Percentiles rank a stretch among this genome's conserved stretches.
Evolutionary conservation across 805 yeast species (phyloP).

Genomic region (Schwanniomyces polymorphus): DNA sequence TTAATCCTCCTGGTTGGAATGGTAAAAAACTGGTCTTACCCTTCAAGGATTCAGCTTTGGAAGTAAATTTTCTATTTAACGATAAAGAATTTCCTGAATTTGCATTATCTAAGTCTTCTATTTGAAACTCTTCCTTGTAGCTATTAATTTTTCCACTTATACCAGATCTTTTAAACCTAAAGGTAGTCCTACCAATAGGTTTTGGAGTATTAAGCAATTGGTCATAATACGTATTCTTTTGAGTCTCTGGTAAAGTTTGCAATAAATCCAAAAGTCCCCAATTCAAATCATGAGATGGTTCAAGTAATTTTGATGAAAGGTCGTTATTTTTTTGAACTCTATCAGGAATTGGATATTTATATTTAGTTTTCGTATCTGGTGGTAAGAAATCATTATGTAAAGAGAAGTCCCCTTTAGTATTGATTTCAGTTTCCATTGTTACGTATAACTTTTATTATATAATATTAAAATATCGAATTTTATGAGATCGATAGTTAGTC

Average conservation of each 20-base stretch:
- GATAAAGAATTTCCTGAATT: constrained; percentile 73
- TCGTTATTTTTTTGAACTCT: background rate
- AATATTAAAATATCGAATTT: background rate
- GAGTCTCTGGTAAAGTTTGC: constrained; percentile 54
- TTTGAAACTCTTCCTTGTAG: constrained; percentile 54
- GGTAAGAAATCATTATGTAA: background rate
- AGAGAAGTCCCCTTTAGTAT: background rate
- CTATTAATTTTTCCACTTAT: constrained; percentile 67
- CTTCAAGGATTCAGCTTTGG: constrained; percentile 57
- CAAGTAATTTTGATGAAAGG: constrained; percentile 44
- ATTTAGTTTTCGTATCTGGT: constrained; percentile 6
- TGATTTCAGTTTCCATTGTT: background rate
- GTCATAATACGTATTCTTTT: constrained; percentile 37
- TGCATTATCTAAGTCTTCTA: constrained; percentile 49
- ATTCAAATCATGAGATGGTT: constrained; percentile 61
- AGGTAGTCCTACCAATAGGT: constrained; percentile 59
- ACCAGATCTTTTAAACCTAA: constrained; percentile 73
- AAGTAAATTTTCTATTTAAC: constrained; percentile 63
- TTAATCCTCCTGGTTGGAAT: constrained; percentile 87
- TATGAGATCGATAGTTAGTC: background rate
- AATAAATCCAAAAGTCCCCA: constrained; percentile 72
- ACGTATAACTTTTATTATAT: background rate
- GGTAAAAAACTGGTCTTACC: constrained; percentile 82
- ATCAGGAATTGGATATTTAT: constrained; percentile 1
- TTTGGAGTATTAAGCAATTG: constrained; percentile 59